Evolutionary conservation across 2,329 filamentous ascomycete species (phyloP), one percentile per base, ranked within the genome.

Genomic region (Nemania sp.): DNA sequence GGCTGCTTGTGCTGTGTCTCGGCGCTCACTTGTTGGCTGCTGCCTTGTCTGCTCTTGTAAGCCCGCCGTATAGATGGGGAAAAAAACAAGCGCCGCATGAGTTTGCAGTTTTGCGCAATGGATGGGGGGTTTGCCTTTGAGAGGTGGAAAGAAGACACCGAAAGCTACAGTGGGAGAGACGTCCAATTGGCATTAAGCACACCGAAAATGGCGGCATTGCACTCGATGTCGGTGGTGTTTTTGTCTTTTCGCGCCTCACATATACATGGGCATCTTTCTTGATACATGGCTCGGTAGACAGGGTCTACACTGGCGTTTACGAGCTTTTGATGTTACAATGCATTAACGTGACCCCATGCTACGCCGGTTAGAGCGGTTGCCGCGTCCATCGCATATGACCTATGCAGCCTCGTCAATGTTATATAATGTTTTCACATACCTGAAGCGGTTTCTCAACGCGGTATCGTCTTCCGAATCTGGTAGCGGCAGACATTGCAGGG

Each of bases 31-130:
- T 48, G 10, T 70, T 67, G 4, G 61, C 52, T 5, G 29, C 72
- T 43, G 73, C 68, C 43, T 86, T 81, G 68, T 82, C 82, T 9
- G 50, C 77, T 74, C 89, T 85, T 12, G 75, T 89, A 90, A 47
- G 80, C 81, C 42, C 78, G 68, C 20, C 80, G 85, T 54, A 89
- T 82, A 10, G 39, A n/a, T n/a, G n/a, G n/a, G n/a, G n/a, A n/a
- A 88, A 87, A 72, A 89, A 90, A 67, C 90, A 85, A 67, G 91
- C 83, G 51, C 91, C 82, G 45, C 90, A 81, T 12, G 32, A 48
- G 25, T 39, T 35, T 34, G n/a, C 15, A 9, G 17, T 29, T 34
- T 37, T 7, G 25, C 21, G 46, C 18, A 12, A 49, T 18, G 18
- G 11, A 40, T 13, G 45, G 37, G 29, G 39, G 43, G 45, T 46